Base-by-base conservation (phyloP, 2,329 filamentous ascomycete genomes). In the Fusarium sp. region DNA sequence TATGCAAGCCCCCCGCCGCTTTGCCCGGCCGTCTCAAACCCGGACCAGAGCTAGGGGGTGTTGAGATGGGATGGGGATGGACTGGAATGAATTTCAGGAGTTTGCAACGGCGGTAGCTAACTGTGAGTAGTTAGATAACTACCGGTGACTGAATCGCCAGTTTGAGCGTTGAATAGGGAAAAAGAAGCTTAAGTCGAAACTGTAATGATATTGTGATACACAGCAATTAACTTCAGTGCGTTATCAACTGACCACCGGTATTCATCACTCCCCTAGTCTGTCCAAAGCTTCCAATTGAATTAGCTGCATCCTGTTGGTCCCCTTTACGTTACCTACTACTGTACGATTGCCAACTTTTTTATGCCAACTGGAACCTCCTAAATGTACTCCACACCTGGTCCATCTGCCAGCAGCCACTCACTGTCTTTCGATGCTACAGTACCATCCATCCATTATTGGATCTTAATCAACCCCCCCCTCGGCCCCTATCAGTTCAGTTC, bases 11-110 rank as follows among this genome's bases (percentile, higher is more conserved):
- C 58, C 49, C 65, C 45, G 53, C 60, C 46, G 63, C 64, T 42
- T 53, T 64, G 43, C 62, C 45, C 56, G 51, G 61, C 55, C 66
- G 61, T 63, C 66, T 67, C 66, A 69, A 69, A 70, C 62, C 66
- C 62, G 49, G 66, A 20, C 22, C 39, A 50, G 50, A 28, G 39
- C 55, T 58, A 58, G 43, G 46, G 63, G n/a, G 36, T 36, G 39
- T 31, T 28, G 26, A 28, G 24, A 40, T 13, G 49, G 42, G 52
- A 45, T 44, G 31, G 65, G 51, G 10, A 53, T 46, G 40, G 39
- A 52, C 5, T 24, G 22, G 28, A 31, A 64, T 59, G 55, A 26
- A 66, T 31, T 57, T 69, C 48, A 48, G 43, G 61, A 66, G 33
- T 54, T 50, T 58, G 20, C n/a, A 67, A 63, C 42, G 48, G 51